Conservation (phyloP, 768 basidiomycete species). For the Polyporus arcularius region DNA sequence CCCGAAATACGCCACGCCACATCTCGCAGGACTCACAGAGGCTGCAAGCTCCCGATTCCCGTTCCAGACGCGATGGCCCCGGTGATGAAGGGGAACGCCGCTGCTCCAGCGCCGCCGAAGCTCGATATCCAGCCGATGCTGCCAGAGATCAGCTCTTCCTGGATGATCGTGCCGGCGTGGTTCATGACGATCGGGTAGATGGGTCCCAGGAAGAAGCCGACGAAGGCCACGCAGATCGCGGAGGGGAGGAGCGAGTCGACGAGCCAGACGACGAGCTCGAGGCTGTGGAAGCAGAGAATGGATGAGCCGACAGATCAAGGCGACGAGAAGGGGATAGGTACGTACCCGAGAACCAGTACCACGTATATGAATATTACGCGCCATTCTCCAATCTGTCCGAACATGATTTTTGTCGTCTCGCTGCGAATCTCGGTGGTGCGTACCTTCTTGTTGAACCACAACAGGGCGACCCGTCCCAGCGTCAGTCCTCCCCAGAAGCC, state of each 20-base stretch:
- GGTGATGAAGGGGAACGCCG: constrained; percentile 52
- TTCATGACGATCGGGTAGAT: constrained; percentile 48
- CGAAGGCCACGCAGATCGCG: constrained; percentile 52
- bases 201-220: constrained; percentile 56
- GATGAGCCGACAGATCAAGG: background rate
- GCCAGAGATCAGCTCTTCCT: constrained; percentile 41
- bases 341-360: constrained; percentile 38
- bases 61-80: constrained; percentile 43
- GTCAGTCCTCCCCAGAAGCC: constrained; percentile 49
- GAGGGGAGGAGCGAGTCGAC: constrained; percentile 52
- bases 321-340: background rate
- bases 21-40: constrained; percentile 40
- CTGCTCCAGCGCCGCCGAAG: constrained; percentile 52
- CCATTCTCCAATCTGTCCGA: constrained; percentile 38
- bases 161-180: constrained; percentile 42
- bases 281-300: constrained; percentile 27
- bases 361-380: constrained; percentile 39
- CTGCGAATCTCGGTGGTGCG: background rate
- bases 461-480: constrained; percentile 50
- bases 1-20: too few relatives aligned
- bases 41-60: constrained; percentile 48
- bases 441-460: constrained; percentile 50
- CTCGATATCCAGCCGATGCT: constrained; percentile 54
- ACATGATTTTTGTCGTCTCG: background rate
- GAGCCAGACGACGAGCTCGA: constrained; percentile 61